Conservation (phyloP, 176 grass and related monocot species). For the Oryza coarctata region DNA sequence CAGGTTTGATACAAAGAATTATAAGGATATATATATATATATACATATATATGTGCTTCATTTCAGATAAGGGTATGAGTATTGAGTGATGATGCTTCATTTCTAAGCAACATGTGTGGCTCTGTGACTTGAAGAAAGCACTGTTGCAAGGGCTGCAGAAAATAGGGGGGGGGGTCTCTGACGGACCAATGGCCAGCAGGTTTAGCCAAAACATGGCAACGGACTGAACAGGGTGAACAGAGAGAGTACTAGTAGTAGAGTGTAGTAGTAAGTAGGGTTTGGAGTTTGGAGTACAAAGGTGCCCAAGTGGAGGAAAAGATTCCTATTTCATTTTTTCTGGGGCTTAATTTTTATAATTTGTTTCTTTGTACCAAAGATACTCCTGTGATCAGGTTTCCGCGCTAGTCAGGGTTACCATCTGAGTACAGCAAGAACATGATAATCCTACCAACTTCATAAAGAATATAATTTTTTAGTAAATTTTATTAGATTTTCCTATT, state of each 20-base stretch:
- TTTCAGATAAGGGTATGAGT: not conserved
- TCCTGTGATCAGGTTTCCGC: not conserved
- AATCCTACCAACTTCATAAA: too few relatives aligned
- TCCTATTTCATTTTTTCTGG: not conserved
- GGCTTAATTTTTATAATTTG: not conserved
- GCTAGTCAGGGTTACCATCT: too few relatives aligned
- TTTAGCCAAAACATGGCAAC: not conserved
- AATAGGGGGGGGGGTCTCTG: not conserved
- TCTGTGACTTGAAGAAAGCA: not conserved
- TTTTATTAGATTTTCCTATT: too few relatives aligned
- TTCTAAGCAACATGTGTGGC: not conserved
- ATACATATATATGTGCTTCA: not conserved
- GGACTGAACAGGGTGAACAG: not conserved
- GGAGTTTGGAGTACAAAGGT: not conserved
- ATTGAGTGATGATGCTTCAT: not conserved
- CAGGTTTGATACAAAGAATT: not conserved
- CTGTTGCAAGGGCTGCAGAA: not conserved
- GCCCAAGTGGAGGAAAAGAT: not conserved
- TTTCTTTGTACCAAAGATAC: not conserved
- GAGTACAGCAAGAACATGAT: too few relatives aligned
- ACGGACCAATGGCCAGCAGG: not conserved
- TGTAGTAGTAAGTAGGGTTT: not conserved
- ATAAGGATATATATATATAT: not conserved
- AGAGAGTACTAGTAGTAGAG: not conserved
- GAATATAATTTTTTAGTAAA: too few relatives aligned